phyloP scores from a whole-genome alignment of 305 asterid species.

The Nicotiana rustica region DNA sequence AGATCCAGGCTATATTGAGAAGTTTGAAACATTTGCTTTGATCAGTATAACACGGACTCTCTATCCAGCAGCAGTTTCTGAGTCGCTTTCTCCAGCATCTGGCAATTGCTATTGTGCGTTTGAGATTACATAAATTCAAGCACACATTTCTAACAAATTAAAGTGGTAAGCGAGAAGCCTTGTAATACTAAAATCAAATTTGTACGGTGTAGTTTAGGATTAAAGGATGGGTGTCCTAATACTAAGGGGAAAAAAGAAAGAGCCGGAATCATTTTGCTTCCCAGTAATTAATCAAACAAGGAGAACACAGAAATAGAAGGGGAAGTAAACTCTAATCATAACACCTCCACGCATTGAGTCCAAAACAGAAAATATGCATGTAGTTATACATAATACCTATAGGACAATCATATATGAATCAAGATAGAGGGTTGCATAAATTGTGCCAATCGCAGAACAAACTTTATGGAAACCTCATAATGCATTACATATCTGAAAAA shows the following conservation, averaged over 20 bases:
- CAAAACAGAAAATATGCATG: not conserved
- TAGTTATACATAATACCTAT: not conserved
- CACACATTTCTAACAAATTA: not conserved
- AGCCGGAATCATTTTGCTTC: not conserved
- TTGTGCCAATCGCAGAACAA: not conserved
- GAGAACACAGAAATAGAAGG: not conserved
- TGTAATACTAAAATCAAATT: not conserved
- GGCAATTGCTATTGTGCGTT: not conserved
- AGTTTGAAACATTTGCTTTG: not conserved
- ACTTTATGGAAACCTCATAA: not conserved
- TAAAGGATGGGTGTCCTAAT: not conserved
- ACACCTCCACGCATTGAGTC: not conserved
- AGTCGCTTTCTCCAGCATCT: not conserved
- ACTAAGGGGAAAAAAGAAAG: not conserved
- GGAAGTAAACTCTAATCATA: not conserved
- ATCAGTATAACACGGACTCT: not conserved
- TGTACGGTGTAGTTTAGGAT: not conserved
- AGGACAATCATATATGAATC: not conserved
- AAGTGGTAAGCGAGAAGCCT: not conserved
- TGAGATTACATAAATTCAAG: not conserved
- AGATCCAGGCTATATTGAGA: not conserved
- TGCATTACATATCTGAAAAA: not conserved
- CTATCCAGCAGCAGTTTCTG: not conserved
- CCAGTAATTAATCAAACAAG: not conserved
- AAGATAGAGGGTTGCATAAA: not conserved